phyloP scores from a whole-genome alignment of 257 asterid genomes.

The Echium plantagineum region DNA sequence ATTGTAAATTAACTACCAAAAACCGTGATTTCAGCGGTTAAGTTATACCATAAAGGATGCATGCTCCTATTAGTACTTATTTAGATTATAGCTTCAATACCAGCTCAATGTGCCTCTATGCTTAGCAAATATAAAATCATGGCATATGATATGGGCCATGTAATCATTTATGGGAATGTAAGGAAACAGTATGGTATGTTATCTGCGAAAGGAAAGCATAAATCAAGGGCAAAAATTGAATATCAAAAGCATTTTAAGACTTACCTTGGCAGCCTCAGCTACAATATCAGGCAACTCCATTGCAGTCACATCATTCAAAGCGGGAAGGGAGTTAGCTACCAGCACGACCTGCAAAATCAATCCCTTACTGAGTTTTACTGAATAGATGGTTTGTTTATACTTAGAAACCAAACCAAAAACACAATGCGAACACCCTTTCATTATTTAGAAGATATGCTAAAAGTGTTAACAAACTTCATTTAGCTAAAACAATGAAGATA shows the following conservation, averaged over 20 bases:
- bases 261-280: constrained; percentile 98
- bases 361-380: not conserved
- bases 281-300: constrained; percentile 94
- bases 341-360: constrained; percentile 59
- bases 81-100: too few species aligned
- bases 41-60: too few species aligned
- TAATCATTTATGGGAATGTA: too few species aligned
- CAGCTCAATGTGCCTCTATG: too few species aligned
- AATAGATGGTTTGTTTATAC: not conserved
- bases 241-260: not conserved
- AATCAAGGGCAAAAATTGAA: not conserved
- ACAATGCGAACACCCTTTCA: not conserved
- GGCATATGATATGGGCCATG: too few species aligned
- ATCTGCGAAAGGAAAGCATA: not conserved
- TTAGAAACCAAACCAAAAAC: not conserved
- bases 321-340: constrained; percentile 96
- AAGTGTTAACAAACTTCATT: not conserved
- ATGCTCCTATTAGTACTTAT: too few species aligned
- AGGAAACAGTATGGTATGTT: too few species aligned
- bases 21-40: too few species aligned
- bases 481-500: not conserved
- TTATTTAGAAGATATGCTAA: not conserved
- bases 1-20: too few species aligned
- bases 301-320: constrained; percentile 91
- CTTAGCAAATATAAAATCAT: not conserved